A percentile compares a stretch with the other conserved stretches of the same genome.
Conservation (phyloP, 352 stramenopile species). For the Globisporangium viniferum region DNA sequence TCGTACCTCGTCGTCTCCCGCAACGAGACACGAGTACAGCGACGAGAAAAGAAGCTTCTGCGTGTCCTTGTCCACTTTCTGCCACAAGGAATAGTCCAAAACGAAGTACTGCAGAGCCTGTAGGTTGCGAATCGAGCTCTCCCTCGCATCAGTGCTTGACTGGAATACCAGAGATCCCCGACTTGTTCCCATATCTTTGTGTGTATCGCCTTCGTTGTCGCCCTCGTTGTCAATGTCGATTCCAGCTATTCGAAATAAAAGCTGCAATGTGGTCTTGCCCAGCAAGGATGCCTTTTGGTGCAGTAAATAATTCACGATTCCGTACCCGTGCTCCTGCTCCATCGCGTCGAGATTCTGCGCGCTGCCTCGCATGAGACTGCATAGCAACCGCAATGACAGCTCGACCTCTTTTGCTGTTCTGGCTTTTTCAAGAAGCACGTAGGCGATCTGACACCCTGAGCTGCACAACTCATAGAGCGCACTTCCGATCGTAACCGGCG, state of each 20-base stretch:
- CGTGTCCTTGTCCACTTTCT: slow-evolving; percentile 33
- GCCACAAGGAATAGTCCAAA: slow-evolving; percentile 69
- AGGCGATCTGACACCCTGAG: slow-evolving; percentile 53
- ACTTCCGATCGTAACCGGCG: slow-evolving; percentile 31
- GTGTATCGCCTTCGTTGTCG: background rate
- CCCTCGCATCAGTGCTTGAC: background rate
- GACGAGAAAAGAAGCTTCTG: slow-evolving; percentile 58
- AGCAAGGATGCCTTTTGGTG: slow-evolving; percentile 54
- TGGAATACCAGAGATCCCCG: background rate
- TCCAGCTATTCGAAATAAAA: slow-evolving; percentile 55
- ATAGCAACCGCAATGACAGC: slow-evolving; percentile 40
- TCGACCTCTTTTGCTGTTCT: slow-evolving; percentile 38
- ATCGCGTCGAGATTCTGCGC: slow-evolving; percentile 48
- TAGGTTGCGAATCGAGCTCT: slow-evolving; percentile 57
- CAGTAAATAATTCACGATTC: slow-evolving; percentile 63
- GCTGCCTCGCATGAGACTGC: slow-evolving; percentile 30
- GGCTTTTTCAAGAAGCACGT: slow-evolving; percentile 47
- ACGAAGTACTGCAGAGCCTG: slow-evolving; percentile 70
- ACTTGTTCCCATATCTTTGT: background rate
- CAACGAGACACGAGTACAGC: slow-evolving; percentile 58
- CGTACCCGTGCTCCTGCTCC: slow-evolving; percentile 72
- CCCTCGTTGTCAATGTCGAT: slow-evolving; percentile 35
- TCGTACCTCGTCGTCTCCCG: slow-evolving; percentile 39
- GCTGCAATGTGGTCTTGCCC: slow-evolving; percentile 26
- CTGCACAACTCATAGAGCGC: slow-evolving; percentile 41